Evolutionary conservation across 2,329 filamentous ascomycete genomes (phyloP), one percentile per base, ranked within the genome.

Genomic region (Karstenula rhodostoma): DNA sequence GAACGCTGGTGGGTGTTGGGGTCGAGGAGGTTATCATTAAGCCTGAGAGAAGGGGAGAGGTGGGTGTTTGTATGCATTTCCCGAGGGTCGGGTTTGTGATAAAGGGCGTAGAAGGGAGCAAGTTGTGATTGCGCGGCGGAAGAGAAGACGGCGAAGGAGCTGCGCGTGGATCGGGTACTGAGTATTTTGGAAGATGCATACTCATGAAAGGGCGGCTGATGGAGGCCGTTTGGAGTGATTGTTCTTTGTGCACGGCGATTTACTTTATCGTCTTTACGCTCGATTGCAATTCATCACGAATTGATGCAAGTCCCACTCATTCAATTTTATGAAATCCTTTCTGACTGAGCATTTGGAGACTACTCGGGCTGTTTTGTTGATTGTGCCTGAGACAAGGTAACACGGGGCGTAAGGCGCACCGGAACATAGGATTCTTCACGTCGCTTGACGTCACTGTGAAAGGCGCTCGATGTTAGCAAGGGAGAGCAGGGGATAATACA

Each of bases 11-110:
- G 0, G 68, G 67, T n/a, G 60, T 77, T 35, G 77, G 78, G 5
- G 76, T 78, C 1, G 78, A 81, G 51, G 79, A 80, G 59, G 71
- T 80, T 1, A 75, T 80, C 0, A 72, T 80, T 50, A 68, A 70
- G 64, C 78, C 79, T 6, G 56, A 60, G 12, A 60, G 61, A 42
- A 59, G 70, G 2, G 75, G 73, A 1, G 70, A 73, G 33, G 56
- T 80, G 12, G 70, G 76, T 54, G 73, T 74, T 1, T 63, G 75
- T 17, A 64, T 80, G 15, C 79, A 81, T 68, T 80, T 81, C 48
- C 79, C 79, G 8, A 65, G 77, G 25, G 51, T 80, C 15, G 79
- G 78, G 0, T 81, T 80, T 56, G 72, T 77, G 10, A 69, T 80
- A 1, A 68, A 70, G 55, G 52, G 51, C 8, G 35, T 58, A 7